Conservation (phyloP, 1,284 basidiomycete genomes). For the Apiotrichum brassicae region DNA sequence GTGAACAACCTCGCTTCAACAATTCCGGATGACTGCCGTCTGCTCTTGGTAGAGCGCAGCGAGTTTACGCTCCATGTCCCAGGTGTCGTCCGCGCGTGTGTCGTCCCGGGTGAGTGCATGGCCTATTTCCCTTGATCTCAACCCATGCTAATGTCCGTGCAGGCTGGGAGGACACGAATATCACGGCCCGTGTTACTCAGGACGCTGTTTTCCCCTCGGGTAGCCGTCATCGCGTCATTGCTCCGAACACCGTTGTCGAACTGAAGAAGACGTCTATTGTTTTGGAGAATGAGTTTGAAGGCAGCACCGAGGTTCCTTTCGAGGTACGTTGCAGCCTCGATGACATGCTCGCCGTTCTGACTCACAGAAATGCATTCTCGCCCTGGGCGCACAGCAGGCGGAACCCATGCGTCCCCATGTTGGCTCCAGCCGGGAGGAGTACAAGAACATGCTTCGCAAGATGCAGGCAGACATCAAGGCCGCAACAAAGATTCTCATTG, state of each 20-base stretch:
- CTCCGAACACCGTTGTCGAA: slow-evolving; percentile 39
- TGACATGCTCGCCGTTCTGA: too few species aligned
- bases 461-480: slow-evolving; percentile 36
- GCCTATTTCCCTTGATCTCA: too few species aligned
- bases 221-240: slow-evolving; percentile 33
- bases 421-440: slow-evolving; percentile 23
- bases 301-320: slow-evolving; percentile 40
- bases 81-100: slow-evolving; percentile 43
- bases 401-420: slow-evolving; percentile 38
- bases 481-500: slow-evolving; percentile 38
- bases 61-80: slow-evolving; percentile 43
- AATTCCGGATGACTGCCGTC: slow-evolving; percentile 42
- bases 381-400: slow-evolving; percentile 40
- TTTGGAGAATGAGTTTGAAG: slow-evolving; percentile 42
- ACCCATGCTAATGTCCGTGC: too few species aligned
- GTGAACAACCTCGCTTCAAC: slow-evolving; percentile 36
- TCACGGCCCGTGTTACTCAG: slow-evolving; percentile 27
- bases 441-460: slow-evolving; percentile 21
- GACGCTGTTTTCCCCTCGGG: slow-evolving; percentile 35
- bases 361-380: slow-evolving; percentile 34
- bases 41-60: slow-evolving; percentile 47
- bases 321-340: slow-evolving; percentile 44
- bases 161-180: slow-evolving; percentile 46
- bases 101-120: slow-evolving; percentile 43
- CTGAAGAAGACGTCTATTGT: slow-evolving; percentile 35